These are phyloP conservation scores for Lycium barbarum DNA, from an alignment of 257 asterid species.

Conservation along the genomic window DNA sequence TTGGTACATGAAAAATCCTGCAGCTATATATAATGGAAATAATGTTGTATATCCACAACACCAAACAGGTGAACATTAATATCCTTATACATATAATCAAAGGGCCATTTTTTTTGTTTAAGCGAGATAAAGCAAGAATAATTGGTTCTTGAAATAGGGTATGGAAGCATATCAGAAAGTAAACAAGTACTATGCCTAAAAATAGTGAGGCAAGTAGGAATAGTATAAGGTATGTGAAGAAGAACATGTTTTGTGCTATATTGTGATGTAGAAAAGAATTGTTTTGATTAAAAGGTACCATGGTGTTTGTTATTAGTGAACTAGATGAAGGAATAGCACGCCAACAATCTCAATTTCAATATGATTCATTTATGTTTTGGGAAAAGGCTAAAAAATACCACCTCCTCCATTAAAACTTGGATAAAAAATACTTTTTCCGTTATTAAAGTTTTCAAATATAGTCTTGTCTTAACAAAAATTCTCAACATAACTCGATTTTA, in stretches of 20 bases:
- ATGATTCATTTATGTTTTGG: too few relatives aligned
- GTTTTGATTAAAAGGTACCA: not conserved
- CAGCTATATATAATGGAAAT: not conserved
- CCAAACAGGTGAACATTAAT: not conserved
- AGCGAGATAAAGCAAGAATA: not conserved
- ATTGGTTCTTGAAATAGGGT: constrained; percentile 7
- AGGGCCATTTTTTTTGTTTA: not conserved
- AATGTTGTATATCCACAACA: not conserved
- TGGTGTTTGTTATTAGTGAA: not conserved
- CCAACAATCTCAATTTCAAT: not conserved
- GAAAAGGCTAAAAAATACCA: too few relatives aligned
- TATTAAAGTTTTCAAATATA: too few relatives aligned
- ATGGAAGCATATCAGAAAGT: not conserved
- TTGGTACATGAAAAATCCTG: constrained; percentile 12
- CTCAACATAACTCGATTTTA: too few relatives aligned
- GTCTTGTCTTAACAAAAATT: too few relatives aligned
- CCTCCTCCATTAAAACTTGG: too few relatives aligned
- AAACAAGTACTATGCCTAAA: constrained; percentile 7
- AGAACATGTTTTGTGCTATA: not conserved
- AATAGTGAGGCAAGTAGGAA: not conserved
- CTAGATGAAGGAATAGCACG: too few relatives aligned
- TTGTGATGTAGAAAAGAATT: not conserved
- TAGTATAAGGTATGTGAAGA: not conserved
- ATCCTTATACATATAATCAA: not conserved
- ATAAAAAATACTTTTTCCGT: too few relatives aligned